phyloP scores from a whole-genome alignment of 208 protist species.

The Trypanosoma congolense region DNA sequence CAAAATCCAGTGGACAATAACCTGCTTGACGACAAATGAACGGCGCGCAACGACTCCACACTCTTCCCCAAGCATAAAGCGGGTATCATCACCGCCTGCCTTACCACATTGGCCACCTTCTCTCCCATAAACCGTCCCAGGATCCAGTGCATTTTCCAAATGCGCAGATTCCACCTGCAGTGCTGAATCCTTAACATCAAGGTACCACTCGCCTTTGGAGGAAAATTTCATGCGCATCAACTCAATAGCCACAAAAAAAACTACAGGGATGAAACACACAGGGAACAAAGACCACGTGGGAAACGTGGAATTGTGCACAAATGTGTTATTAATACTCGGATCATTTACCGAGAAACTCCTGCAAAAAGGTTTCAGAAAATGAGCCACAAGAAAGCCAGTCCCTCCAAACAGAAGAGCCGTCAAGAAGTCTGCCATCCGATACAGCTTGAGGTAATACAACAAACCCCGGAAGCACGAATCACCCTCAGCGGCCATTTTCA shows the following conservation, averaged over 20 bases:
- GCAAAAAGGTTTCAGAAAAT: slow-evolving; percentile 30
- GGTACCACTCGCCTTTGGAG: neutral
- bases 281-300: slow-evolving; percentile 41
- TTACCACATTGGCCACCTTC: too few relatives aligned
- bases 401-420: slow-evolving; percentile 4
- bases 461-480: neutral
- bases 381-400: slow-evolving; percentile 2
- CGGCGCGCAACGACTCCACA: too few relatives aligned
- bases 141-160: neutral
- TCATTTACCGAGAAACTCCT: slow-evolving; percentile 50
- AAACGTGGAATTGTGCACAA: slow-evolving; percentile 28
- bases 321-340: slow-evolving; percentile 29
- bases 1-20: slow-evolving; percentile 51
- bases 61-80: neutral
- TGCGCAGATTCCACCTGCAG: neutral
- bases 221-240: neutral
- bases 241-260: slow-evolving; percentile 20
- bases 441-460: neutral
- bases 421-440: slow-evolving; percentile 14
- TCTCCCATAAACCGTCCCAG: too few relatives aligned
- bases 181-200: neutral
- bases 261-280: slow-evolving; percentile 29
- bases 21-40: slow-evolving; percentile 19
- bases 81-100: too few relatives aligned
- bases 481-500: neutral